phyloP scores from a whole-genome alignment of 176 grass and related monocot species.

The Tuctoria greenei region DNA sequence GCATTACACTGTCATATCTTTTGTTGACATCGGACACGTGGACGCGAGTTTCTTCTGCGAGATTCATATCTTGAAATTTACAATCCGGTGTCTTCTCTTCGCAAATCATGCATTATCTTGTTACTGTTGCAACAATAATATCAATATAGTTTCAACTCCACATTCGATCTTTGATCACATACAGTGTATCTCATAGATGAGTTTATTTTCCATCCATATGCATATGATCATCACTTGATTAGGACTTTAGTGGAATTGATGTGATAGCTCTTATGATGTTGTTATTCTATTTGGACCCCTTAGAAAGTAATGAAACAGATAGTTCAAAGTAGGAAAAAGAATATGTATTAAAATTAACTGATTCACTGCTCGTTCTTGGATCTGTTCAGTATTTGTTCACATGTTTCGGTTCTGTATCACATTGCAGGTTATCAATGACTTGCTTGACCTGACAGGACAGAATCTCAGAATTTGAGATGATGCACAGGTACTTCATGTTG shows the following conservation, averaged over 20 bases:
- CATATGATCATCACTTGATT: slow-evolving; percentile 15
- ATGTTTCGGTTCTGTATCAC: slow-evolving; percentile 18
- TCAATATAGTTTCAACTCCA: background rate
- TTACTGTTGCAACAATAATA: background rate
- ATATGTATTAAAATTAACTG: slow-evolving; percentile 10
- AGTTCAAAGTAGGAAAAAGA: slow-evolving; percentile 9
- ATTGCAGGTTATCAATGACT: slow-evolving; percentile 93
- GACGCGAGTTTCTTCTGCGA: slow-evolving; percentile 96
- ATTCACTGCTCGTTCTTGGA: background rate
- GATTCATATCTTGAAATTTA: slow-evolving; percentile 99
- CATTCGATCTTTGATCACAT: slow-evolving; percentile 6
- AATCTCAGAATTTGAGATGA: slow-evolving; percentile 98
- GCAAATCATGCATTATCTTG: slow-evolving; percentile 30
- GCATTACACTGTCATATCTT: slow-evolving; percentile 42
- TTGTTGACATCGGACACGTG: slow-evolving; percentile 70
- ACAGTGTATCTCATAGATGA: slow-evolving; percentile 15
- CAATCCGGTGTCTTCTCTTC: slow-evolving; percentile 72
- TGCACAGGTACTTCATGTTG: slow-evolving; percentile 57
- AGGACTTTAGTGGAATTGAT: slow-evolving; percentile 30
- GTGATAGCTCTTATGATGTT: slow-evolving; percentile 25
- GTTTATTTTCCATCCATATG: slow-evolving; percentile 16
- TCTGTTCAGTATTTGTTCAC: slow-evolving; percentile 9
- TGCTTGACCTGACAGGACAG: slow-evolving; percentile 91
- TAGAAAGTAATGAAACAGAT: slow-evolving; percentile 13
- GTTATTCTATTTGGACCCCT: slow-evolving; percentile 2